Evolutionary conservation across 176 grass and related monocot genomes (phyloP).

Genomic region (Themeda triandra): DNA sequence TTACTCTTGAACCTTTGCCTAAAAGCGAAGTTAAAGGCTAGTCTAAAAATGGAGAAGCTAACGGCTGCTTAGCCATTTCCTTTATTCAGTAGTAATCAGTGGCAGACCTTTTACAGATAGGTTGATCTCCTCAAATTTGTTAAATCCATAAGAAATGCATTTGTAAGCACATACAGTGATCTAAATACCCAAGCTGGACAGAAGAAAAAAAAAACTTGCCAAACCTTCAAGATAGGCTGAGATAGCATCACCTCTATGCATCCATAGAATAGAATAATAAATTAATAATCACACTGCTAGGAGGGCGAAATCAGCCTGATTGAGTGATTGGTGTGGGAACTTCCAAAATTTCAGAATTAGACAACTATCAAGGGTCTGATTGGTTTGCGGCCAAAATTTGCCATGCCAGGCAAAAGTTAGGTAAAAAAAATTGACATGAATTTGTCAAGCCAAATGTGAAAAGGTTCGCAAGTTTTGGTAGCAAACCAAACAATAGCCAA

Average conservation of each 20-base stretch:
- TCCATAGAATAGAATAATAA: not conserved
- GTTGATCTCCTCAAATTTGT: not conserved
- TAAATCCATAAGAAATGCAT: not conserved
- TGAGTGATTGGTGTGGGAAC: not conserved
- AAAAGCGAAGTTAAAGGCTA: conserved; percentile 5
- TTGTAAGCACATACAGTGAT: not conserved
- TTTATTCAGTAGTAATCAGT: not conserved
- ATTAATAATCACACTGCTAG: not conserved
- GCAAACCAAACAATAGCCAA: no score
- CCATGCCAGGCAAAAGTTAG: no score
- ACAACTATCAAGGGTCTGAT: not conserved
- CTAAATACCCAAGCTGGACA: not conserved
- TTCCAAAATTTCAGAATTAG: not conserved
- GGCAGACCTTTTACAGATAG: not conserved
- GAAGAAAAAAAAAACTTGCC: not conserved
- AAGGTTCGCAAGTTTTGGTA: no score
- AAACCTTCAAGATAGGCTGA: not conserved
- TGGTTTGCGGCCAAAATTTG: no score
- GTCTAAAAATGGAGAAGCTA: not conserved
- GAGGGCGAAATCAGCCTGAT: not conserved
- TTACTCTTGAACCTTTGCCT: not conserved
- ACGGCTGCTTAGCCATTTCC: not conserved
- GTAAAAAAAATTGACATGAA: no score
- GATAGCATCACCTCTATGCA: not conserved
- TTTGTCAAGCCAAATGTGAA: no score